These are phyloP conservation scores for Nicotiana benthamiana DNA, from an alignment of 257 asterid genomes.

Conservation along the genomic window DNA sequence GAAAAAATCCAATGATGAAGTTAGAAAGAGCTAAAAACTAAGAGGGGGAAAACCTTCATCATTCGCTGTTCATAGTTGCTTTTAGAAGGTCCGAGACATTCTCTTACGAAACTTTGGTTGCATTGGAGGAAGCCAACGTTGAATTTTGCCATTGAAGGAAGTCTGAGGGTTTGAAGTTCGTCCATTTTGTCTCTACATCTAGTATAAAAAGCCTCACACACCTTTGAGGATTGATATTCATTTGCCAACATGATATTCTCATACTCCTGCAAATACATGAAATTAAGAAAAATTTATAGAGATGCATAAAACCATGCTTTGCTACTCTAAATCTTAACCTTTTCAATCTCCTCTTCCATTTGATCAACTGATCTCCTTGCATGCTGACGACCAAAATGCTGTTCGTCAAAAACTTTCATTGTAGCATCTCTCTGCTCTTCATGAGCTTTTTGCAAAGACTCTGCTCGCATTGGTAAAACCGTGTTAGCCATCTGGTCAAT, in stretches of 20 bases:
- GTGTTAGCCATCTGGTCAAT: conserved; percentile 39
- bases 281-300: conserved; percentile 16
- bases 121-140: conserved; percentile 90
- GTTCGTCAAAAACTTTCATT: conserved; percentile 67
- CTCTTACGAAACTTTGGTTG: conserved; percentile 75
- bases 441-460: conserved; percentile 56
- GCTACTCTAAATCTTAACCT: conserved; percentile 32
- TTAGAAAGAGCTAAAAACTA: background rate
- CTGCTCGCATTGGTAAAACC: conserved; percentile 54
- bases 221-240: conserved; percentile 73
- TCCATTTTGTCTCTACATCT: conserved; percentile 94
- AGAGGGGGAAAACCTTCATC: conserved; percentile 51
- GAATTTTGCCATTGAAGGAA: conserved; percentile 97
- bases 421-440: conserved; percentile 53
- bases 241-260: conserved; percentile 58
- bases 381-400: conserved; percentile 89
- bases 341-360: conserved; percentile 68
- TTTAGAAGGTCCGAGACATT: conserved; percentile 92
- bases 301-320: background rate
- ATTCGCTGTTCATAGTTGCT: conserved; percentile 72
- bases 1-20: background rate
- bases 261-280: conserved; percentile 41
- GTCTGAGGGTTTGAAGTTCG: conserved; percentile 86
- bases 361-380: conserved; percentile 83
- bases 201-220: conserved; percentile 75